Conservation (phyloP, 345 rosid species). For the Gossypium mustelinum region DNA sequence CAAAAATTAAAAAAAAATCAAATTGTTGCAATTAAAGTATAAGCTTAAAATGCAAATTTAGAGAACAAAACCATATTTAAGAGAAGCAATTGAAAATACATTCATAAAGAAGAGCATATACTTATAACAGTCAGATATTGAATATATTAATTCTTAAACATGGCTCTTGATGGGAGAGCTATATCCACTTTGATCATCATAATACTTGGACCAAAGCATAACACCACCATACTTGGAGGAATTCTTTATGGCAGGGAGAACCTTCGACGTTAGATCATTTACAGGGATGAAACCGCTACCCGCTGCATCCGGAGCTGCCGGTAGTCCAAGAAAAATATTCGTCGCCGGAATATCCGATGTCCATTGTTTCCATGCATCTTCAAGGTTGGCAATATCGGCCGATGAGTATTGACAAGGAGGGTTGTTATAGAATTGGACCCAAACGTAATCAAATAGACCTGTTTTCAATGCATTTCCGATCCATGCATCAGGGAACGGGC, state of each 20-base stretch:
- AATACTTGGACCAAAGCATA: too few relatives aligned
- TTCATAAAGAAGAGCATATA: too few relatives aligned
- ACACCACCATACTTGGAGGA: not conserved
- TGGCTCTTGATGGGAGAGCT: not conserved
- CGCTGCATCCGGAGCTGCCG: not conserved
- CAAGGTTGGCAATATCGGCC: not conserved
- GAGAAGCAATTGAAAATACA: too few relatives aligned
- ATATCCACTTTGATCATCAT: not conserved
- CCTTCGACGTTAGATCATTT: not conserved
- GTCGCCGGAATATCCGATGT: not conserved
- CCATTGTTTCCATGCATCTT: not conserved
- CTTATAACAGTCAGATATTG: too few relatives aligned
- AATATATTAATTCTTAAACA: not conserved
- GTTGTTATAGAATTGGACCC: slow-evolving; percentile 1
- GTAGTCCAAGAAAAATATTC: not conserved
- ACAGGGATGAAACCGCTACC: not conserved
- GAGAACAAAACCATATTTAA: too few relatives aligned
- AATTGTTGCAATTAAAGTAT: too few relatives aligned
- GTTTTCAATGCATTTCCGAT: not conserved
- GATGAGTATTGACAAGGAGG: not conserved
- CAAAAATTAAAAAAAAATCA: too few relatives aligned
- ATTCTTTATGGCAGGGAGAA: not conserved
- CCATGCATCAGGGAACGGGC: not conserved
- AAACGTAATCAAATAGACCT: not conserved
- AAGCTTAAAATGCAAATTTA: too few relatives aligned